Percentiles rank a stretch among this genome's conserved stretches.
These are phyloP conservation scores for Platanthera zijinensis DNA, from an alignment of 106 monocot genomes.

Conservation along the genomic window DNA sequence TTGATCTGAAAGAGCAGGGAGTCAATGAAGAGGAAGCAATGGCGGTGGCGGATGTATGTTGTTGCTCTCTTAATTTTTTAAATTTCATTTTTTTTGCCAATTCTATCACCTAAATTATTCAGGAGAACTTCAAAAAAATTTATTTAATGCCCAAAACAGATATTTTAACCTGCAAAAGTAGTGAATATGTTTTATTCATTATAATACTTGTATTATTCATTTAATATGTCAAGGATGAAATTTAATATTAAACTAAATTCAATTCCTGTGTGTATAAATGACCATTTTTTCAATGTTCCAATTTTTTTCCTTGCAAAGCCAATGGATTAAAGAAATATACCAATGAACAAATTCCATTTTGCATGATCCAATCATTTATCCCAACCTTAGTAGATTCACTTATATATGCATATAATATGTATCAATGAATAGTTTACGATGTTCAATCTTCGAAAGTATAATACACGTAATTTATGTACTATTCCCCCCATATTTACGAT, in stretches of 20 bases:
- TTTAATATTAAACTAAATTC: too few species aligned
- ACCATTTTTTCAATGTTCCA: not conserved
- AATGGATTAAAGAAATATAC: not conserved
- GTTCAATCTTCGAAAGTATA: too few species aligned
- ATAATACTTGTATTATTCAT: too few species aligned
- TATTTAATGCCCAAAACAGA: too few species aligned
- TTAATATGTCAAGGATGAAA: too few species aligned
- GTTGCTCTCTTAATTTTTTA: not conserved
- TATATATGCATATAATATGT: not conserved
- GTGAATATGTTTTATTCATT: too few species aligned
- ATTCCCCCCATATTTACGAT: too few species aligned
- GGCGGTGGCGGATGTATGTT: conserved; percentile 83
- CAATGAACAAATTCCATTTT: not conserved
- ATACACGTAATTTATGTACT: too few species aligned
- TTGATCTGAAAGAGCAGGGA: conserved; percentile 70
- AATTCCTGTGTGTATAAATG: too few species aligned
- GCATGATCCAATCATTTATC: conserved; percentile 2
- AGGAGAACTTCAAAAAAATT: too few species aligned
- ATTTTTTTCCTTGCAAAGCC: not conserved
- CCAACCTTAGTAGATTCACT: not conserved
- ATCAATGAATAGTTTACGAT: too few species aligned
- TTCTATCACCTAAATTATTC: not conserved
- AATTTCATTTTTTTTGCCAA: not conserved
- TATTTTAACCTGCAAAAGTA: too few species aligned
- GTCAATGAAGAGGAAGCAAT: conserved; percentile 83